Base-by-base conservation (phyloP, 1,139 yeast genomes). In the Taphrina deformans region DNA sequence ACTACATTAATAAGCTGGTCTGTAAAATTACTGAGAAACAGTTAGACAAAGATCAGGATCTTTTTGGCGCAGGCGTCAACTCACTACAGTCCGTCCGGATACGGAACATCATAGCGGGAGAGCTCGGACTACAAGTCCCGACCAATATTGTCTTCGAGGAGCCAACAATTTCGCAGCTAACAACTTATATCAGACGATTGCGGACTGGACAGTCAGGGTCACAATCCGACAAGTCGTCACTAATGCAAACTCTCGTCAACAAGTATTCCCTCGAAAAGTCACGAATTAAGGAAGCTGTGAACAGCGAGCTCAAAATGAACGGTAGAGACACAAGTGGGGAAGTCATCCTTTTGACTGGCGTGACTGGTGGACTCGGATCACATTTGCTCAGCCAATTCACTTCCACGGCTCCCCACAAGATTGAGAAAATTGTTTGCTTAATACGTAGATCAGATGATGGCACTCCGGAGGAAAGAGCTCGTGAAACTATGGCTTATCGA, bases 331-430 rank as follows among this genome's bases (percentile, higher is more conserved):
- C 23, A 12, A 18, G 21, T 12, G 59, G 50, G 6, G 63, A 59
- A 24, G 48, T 40, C 33, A 10, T 59, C 18, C 35, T 67, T 18
- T 40, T 67, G 38, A 66, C 69, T 5, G 69, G 69, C 12, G 55
- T 63, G 5, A 67, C 69, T 10, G 69, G 69, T 10, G 67, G 69
- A 2, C 63, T 67, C 18, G 69, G 69, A 7, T 65, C 69, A 1
- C 69, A 66, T 45, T 23, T 60, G 1, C 62, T 67, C 9, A 24
- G 33, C n/a, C 21, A 14, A 4, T 16, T 51, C 14, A 5, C 33
- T 21, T 10, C 18, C 26, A 18, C 35, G 14, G 10, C n/a, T 27
- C n/a, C 45, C 7, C 24, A 50, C 10, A 41, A 61, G 26, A 66
- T 67, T 27, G 48, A 29, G 52, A 65, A 59, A 46, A 53, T 67